Evolutionary conservation across 208 protist species (phyloP).

Genomic region (Crithidia mellificae): DNA sequence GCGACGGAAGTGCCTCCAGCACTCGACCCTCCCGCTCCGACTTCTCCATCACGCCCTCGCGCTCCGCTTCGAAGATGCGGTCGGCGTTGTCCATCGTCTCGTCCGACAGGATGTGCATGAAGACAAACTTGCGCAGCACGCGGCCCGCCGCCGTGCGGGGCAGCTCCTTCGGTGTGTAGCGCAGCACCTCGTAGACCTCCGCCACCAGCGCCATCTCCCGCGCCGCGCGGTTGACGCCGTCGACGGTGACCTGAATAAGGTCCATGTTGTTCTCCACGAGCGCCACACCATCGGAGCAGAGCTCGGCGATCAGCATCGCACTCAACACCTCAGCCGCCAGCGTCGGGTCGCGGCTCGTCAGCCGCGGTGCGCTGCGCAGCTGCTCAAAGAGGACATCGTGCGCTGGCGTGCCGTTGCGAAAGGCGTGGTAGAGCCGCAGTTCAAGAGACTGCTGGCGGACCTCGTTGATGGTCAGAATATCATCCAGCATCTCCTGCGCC

Average conservation of each 20-base stretch:
- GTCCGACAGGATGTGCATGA: conserved; percentile 51
- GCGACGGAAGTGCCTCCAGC: conserved; percentile 1
- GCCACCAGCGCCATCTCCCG: conserved; percentile 55
- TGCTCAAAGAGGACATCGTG: conserved; percentile 53
- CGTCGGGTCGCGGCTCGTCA: conserved; percentile 42
- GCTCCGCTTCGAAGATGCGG: conserved; percentile 21
- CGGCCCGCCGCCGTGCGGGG: conserved; percentile 32
- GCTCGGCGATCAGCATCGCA: conserved; percentile 68
- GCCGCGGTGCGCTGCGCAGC: conserved; percentile 44
- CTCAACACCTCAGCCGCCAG: conserved; percentile 67
- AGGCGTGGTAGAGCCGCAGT: conserved; percentile 56
- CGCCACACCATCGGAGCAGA: conserved; percentile 33
- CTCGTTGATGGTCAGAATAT: conserved; percentile 39
- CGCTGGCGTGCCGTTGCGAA: conserved; percentile 40
- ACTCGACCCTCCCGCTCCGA: conserved; percentile 8
- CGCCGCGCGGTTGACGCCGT: conserved; percentile 44
- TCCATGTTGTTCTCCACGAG: conserved; percentile 63
- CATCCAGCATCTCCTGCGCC: conserved; percentile 22
- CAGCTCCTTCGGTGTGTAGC: conserved; percentile 19
- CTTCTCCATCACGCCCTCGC: conserved; percentile 22
- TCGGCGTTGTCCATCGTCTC: conserved; percentile 43
- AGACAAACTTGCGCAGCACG: conserved; percentile 47
- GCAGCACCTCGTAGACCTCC: conserved; percentile 59
- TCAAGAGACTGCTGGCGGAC: conserved; percentile 55
- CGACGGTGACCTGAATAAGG: conserved; percentile 62